Base-by-base conservation (phyloP, 2,329 filamentous ascomycete species). In the Lasiodiplodia sp. region DNA sequence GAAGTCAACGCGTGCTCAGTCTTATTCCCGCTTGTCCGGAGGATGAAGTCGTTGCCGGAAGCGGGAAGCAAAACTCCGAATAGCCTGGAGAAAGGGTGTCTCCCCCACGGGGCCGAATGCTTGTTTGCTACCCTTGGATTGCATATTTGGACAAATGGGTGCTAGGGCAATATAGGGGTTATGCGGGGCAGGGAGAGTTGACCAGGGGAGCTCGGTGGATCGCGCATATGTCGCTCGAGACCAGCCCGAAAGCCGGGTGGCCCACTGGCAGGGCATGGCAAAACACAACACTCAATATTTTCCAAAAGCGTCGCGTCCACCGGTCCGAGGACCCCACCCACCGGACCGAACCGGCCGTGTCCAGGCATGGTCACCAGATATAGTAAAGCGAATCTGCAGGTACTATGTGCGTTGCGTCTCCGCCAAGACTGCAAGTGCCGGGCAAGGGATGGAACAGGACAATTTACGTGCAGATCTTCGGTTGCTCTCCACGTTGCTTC, bases 211-310 rank as follows among this genome's bases (percentile, higher is more conserved):
- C 57, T 60, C 57, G 57, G 57, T 21, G n/a, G n/a, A 25, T 62
- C 58, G 58, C 40, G n/a, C 25, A 14, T 31, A 51, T 49, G 40
- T 62, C 58, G 58, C 44, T 49, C 40, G 58, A 63, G 25, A 37
- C 34, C 25, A 63, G 7, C 8, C 58, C 58, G 58, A 63, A 37
- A 1, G 14, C 58, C 58, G 40, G 58, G 28, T 12, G 14, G 25
- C 8, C 37, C 40, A 31, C 38, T n/a, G 56, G 10, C 21, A 44
- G 21, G 16, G n/a, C 23, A 28, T 18, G 18, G 40, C n/a, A 28
- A 31, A 28, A 11, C 8, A 23, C 51, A 18, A 51, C 18, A n/a
- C 12, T 40, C 21, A 25, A 14, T 63, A 28, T 23, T 25, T 34
- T 14, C 58, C 25, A 3, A 34, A 34, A 37, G 37, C 18, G 40